phyloP scores from a whole-genome alignment of 345 rosid species.

The Eutrema japonicum region DNA sequence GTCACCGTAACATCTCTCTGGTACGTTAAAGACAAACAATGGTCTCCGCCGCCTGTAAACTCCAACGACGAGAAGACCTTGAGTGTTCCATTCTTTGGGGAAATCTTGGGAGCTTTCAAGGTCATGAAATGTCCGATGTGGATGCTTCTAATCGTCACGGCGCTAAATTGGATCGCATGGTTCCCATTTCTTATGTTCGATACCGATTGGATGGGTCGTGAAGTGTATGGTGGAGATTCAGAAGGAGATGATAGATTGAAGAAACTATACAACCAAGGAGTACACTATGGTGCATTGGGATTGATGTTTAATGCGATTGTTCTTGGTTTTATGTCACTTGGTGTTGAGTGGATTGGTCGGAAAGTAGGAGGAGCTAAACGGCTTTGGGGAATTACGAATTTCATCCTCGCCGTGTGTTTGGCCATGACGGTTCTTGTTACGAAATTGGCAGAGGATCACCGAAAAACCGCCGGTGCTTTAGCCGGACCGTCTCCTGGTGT shows the following conservation, averaged over 20 bases:
- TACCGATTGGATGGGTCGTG: conserved; percentile 93
- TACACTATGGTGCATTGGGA: conserved; percentile 74
- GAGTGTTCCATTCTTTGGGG: conserved; percentile 41
- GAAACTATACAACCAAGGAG: conserved; percentile 57
- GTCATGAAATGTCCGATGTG: conserved; percentile 65
- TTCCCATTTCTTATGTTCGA: conserved; percentile 79
- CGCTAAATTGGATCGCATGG: conserved; percentile 86
- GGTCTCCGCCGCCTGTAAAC: neutral
- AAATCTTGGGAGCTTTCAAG: conserved; percentile 54
- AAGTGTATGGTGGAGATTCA: conserved; percentile 77
- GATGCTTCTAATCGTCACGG: conserved; percentile 66
- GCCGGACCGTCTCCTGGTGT: neutral
- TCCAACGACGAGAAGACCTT: neutral
- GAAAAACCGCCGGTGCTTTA: conserved; percentile 28
- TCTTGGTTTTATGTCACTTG: conserved; percentile 60
- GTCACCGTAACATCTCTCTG: conserved; percentile 51
- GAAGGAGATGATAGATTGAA: conserved; percentile 34
- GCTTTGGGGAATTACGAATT: conserved; percentile 70
- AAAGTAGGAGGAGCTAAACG: conserved; percentile 56
- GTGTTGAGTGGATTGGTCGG: conserved; percentile 50
- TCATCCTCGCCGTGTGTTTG: conserved; percentile 58
- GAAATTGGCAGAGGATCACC: conserved; percentile 55
- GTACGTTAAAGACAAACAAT: too few species aligned
- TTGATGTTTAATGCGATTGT: conserved; percentile 73
- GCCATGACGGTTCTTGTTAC: conserved; percentile 54